Base-by-base conservation (phyloP, 2,329 filamentous ascomycete species). In the Knufia fluminis region DNA sequence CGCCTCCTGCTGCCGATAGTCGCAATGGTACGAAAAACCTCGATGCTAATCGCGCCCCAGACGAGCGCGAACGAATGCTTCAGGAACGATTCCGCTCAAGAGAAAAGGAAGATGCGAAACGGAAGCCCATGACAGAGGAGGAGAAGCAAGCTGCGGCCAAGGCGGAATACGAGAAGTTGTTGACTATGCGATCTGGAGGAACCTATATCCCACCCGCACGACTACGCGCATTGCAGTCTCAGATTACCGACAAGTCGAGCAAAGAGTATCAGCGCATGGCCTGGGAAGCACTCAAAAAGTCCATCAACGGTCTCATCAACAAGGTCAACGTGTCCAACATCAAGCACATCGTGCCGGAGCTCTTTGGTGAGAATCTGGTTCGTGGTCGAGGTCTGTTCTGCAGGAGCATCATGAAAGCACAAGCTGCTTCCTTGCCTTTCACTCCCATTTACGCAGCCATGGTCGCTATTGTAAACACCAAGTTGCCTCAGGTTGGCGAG, bases 231-330 rank as follows among this genome's bases (percentile, higher is more conserved):
- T 78, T 98, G 53, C 92, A 98, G 71, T 87, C 90, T 47, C 89
- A 95, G 69, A 95, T 98, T 67, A 96, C 89, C 54, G 92, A 98
- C 71, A 95, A 94, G 74, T 83, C 79, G 48, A 94, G 84, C 68
- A 94, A 95, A 68, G 92, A 97, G 70, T 97, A 95, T 65, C 92
- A 97, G 76, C 86, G 92, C 61, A 94, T 98, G 87, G 89, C 90
- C 7, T 98, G 92, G 92, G 92, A 98, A 69, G 91, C 91, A 10
- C 73, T 98, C 62, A 98, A 98, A 73, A 98, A 98, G 74, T 92
- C 86, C 43, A 95, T 98, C 70, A 97, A 98, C 65, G 92, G 92
- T 60, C 72, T 98, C 57, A 95, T 98, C 76, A 98, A 98, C 77
- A 98, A 98, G 74, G 86, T 96, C 74, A 97, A 97, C 69, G 86